Evolutionary conservation across 345 rosid genomes (phyloP), one percentile per base, ranked within the genome.

Genomic region (Brassica carinata): DNA sequence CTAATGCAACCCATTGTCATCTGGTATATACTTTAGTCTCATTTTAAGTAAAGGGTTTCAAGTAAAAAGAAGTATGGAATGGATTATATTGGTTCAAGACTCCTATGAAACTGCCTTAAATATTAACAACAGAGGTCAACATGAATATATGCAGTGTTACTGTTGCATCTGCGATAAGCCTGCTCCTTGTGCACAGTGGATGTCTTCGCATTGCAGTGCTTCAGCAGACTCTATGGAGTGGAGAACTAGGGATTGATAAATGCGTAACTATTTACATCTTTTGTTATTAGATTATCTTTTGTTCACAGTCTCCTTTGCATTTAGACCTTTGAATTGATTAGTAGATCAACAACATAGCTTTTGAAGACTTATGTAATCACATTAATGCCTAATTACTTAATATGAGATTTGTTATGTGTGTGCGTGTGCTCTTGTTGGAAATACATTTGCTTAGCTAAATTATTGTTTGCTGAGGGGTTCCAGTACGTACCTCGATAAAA

Each of bases 161-260:
- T 93, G 96, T 81, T 87, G 83, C 19, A 85, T 88, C 5, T 90
- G 98, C 70, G 90, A 93, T 74, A 65, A 70, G 27, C 84, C 85
- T 18, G 94, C 96, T 26, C 96, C 96, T 13, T 93, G 96, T 77
- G 68, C 65, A 77, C 34, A 73, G 34, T 91, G 94, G 96, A 34
- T 8, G 51, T 18, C 72, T 29, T 48, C 77, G 4, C 97, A 92
- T 77, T 91, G 89, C 80, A 71, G 87, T 79, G 90, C 90, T 51
- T 73, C 88, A 34, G 48, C 45, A 1, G 19, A 33, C 40, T 64
- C 65, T 51, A 7, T 13, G 53, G 30, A 34, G 34, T 15, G 55
- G 55, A 48, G 55, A 48, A 53, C 59, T 53, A 53, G 5, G 59
- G 18, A n/a, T 53, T 53, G 7, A 14, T 7, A n/a, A 1, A 53